Evolutionary conservation across 257 asterid species (phyloP).

Genomic region (Rhazya stricta): DNA sequence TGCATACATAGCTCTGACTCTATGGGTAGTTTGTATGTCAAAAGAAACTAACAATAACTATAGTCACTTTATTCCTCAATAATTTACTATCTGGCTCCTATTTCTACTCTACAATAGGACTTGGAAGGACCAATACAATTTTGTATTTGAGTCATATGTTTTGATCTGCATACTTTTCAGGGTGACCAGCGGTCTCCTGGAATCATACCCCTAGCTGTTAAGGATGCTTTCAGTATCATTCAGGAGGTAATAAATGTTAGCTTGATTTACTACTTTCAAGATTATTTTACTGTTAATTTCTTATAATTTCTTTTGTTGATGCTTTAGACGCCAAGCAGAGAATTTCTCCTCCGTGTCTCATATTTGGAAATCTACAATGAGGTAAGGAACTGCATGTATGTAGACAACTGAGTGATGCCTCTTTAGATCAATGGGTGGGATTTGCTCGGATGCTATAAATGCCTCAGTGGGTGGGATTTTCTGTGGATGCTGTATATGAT

Average conservation of each 20-base stretch:
- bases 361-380: conserved; percentile 98
- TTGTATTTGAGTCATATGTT: neutral
- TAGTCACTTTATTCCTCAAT: neutral
- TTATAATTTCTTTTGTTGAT: conserved; percentile 19
- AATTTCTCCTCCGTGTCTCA: conserved; percentile 91
- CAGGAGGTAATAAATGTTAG: conserved; percentile 75
- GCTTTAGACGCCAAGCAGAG: conserved; percentile 92
- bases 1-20: neutral
- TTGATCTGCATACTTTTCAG: conserved; percentile 34
- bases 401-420: conserved; percentile 9
- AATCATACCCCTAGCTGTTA: conserved; percentile 94
- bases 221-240: conserved; percentile 94
- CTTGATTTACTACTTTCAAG: neutral
- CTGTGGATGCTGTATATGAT: conserved; percentile 2
- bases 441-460: conserved; percentile 1
- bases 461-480: neutral
- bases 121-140: neutral
- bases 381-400: conserved; percentile 42
- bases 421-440: neutral
- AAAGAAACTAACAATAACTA: too few relatives aligned
- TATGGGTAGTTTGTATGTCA: too few relatives aligned
- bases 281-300: neutral
- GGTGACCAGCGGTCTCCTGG: conserved; percentile 99
- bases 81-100: neutral
- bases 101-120: neutral